Base-by-base conservation (phyloP, 1,139 yeast genomes). In the Barnettozyma hawaiiensis region DNA sequence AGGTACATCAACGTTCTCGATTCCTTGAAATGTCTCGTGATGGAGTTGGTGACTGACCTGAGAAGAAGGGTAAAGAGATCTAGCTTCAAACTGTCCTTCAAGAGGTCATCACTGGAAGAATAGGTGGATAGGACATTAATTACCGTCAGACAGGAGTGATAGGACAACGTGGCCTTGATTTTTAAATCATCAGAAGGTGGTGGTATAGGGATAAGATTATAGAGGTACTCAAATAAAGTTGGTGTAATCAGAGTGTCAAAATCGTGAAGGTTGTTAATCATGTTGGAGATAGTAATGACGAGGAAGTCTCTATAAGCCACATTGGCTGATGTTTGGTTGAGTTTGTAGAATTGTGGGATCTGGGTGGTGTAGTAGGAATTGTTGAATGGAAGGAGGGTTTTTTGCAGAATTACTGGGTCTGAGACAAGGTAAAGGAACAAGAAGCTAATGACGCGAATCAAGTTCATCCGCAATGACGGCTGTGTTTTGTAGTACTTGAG, bases 271-370 rank as follows among this genome's bases (percentile, higher is more conserved):
- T 57, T 47, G 7, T 73, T 54, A 21, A 41, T 10, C 24, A 71
- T 50, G 28, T 64, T 65, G 41, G 79, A 71, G 6, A 78, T 57
- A 40, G 80, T 84, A 10, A 73, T 65, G 0, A 81, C 67, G 6
- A 78, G 43, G 47, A 80, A 80, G 60, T 84, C 94, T 48, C 92
- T 62, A 39, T 76, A 73, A 0, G 86, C 78, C 9, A 68, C 37
- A 33, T 51, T 54, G 5, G 46, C 46, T 10, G 54, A 41, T 6
- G 45, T 37, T 2, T 43, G 43, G 34, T 35, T 47, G 32, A 68
- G 48, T 51, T 69, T 71, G 60, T 68, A 75, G 33, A 62, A 64
- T 32, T 63, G 63, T 4, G 87, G 86, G 19, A 81, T 58, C 26
- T 65, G 57, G 18, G 70, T 69, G 9, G 61, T 71, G 66, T 53